Percentiles rank a stretch among this genome's conserved stretches.
Evolutionary conservation across 2,329 filamentous ascomycete species (phyloP).

Genomic region (Xylaria arbuscula): DNA sequence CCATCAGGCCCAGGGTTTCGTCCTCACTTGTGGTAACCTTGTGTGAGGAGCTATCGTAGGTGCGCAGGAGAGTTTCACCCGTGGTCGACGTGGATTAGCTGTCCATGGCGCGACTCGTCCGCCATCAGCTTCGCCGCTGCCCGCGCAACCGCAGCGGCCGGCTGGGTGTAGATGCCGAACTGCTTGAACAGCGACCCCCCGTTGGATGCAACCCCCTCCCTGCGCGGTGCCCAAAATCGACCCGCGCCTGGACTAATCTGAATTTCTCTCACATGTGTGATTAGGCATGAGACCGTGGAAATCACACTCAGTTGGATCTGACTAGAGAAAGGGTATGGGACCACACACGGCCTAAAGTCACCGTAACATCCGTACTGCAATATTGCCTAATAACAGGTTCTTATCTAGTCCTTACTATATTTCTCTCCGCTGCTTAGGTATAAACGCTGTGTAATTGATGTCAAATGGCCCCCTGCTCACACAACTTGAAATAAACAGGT

Average conservation of each 20-base stretch:
- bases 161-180: slow-evolving; percentile 57
- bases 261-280: no score
- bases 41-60: slow-evolving; percentile 50
- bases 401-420: background rate
- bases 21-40: slow-evolving; percentile 52
- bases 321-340: no score
- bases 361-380: no score
- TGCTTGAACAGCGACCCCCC: slow-evolving; percentile 49
- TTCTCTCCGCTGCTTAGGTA: background rate
- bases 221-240: no score
- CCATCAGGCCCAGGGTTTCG: slow-evolving; percentile 47
- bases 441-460: background rate
- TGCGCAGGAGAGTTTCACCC: slow-evolving; percentile 56
- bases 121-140: slow-evolving; percentile 62
- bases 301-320: no score
- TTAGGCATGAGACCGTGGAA: no score
- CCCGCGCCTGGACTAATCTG: no score
- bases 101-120: slow-evolving; percentile 59
- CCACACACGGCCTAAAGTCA: no score
- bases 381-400: background rate
- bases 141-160: slow-evolving; percentile 59
- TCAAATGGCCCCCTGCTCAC: background rate
- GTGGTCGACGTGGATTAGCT: slow-evolving; percentile 62
- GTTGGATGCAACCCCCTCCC: no score
- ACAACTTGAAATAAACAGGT: background rate